phyloP scores from a whole-genome alignment of 1,139 yeast genomes.

The Suhomyces anneliseae region DNA sequence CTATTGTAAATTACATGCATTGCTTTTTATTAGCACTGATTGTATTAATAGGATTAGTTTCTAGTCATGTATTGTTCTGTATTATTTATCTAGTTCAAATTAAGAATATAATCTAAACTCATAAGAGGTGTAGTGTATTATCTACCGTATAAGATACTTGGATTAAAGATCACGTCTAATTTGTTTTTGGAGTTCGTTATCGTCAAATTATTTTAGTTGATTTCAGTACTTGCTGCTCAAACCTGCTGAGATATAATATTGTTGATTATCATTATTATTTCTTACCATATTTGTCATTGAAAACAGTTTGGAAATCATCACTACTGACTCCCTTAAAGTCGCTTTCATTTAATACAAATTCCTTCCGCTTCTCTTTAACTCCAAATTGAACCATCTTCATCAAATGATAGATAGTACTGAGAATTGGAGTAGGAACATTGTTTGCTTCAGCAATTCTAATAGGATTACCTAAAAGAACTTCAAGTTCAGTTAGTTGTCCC shows the following conservation, averaged over 20 bases:
- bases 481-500: slow-evolving; percentile 69
- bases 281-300: slow-evolving; percentile 13
- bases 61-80: too few relatives aligned
- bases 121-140: too few relatives aligned
- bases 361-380: slow-evolving; percentile 54
- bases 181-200: too few relatives aligned
- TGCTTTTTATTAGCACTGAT: too few relatives aligned
- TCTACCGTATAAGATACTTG: too few relatives aligned
- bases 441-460: slow-evolving; percentile 56
- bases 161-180: too few relatives aligned
- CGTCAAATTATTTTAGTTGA: too few relatives aligned
- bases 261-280: not conserved
- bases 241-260: not conserved
- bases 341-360: slow-evolving; percentile 31
- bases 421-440: slow-evolving; percentile 57
- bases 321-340: slow-evolving; percentile 26
- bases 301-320: slow-evolving; percentile 32
- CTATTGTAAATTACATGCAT: too few relatives aligned
- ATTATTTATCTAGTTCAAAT: too few relatives aligned
- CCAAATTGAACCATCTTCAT: slow-evolving; percentile 60
- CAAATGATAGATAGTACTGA: slow-evolving; percentile 56
- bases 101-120: too few relatives aligned
- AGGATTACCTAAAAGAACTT: slow-evolving; percentile 72
- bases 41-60: too few relatives aligned
- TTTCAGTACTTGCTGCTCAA: too few relatives aligned